Percentiles rank a stretch among this genome's conserved stretches.
phyloP scores from a whole-genome alignment of 805 yeast species.

The Schizosaccharomyces osmophilus region DNA sequence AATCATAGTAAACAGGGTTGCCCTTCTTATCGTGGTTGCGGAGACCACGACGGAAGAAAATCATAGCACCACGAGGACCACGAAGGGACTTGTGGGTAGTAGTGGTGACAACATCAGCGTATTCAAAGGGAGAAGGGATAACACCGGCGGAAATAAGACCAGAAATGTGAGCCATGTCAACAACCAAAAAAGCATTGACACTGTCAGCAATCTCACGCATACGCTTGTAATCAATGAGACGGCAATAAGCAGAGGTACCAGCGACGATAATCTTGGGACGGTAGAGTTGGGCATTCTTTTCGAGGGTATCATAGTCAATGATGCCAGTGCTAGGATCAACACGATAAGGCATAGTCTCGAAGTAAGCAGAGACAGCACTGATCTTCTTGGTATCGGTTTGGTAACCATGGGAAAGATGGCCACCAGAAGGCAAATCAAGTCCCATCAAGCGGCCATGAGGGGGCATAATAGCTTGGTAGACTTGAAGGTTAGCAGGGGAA shows the following conservation, averaged over 20 bases:
- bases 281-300: slow-evolving; percentile 56
- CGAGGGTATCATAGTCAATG: slow-evolving; percentile 76
- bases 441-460: slow-evolving; percentile 93
- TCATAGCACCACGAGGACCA: slow-evolving; percentile 98
- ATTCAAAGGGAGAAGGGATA: slow-evolving; percentile 74
- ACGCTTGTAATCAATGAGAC: slow-evolving; percentile 70
- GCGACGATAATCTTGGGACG: slow-evolving; percentile 91
- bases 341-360: slow-evolving; percentile 94
- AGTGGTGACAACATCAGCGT: slow-evolving; percentile 89
- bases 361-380: slow-evolving; percentile 76
- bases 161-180: slow-evolving; percentile 95
- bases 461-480: slow-evolving; percentile 68
- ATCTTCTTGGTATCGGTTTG: slow-evolving; percentile 77
- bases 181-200: slow-evolving; percentile 76
- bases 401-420: slow-evolving; percentile 92
- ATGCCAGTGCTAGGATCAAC: slow-evolving; percentile 65
- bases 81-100: slow-evolving; percentile 93
- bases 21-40: slow-evolving; percentile 63
- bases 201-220: slow-evolving; percentile 78
- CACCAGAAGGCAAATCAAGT: slow-evolving; percentile 92
- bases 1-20: slow-evolving; percentile 60
- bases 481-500: slow-evolving; percentile 87
- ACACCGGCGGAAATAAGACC: slow-evolving; percentile 91
- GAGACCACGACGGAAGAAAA: slow-evolving; percentile 86
- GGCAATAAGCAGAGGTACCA: slow-evolving; percentile 89